A percentile compares a stretch with the other conserved stretches of the same genome.
Evolutionary conservation across 2,329 filamentous ascomycete species (phyloP).

Genomic region (Zasmidium cellare): DNA sequence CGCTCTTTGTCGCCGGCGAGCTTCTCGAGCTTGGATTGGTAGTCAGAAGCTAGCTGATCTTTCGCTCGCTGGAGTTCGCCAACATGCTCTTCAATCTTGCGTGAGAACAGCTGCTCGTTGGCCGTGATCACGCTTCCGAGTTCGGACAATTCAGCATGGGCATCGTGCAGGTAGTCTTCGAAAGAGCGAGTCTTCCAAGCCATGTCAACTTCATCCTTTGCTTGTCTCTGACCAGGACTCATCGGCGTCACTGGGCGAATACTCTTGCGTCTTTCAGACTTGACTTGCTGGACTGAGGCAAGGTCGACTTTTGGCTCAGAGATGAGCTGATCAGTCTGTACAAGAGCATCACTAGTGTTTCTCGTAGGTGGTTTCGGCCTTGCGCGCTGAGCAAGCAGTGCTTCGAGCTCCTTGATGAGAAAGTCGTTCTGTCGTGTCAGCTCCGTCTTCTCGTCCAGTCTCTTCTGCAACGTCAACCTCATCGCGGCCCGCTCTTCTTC

Average conservation of each 20-base stretch:
- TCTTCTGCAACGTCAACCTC: conserved; percentile 22
- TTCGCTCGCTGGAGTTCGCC: conserved; percentile 37
- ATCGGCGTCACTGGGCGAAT: conserved; percentile 14
- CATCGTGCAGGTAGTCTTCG: conserved; percentile 37
- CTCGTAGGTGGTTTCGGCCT: conserved; percentile 6
- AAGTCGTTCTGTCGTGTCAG: conserved; percentile 30
- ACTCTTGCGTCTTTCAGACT: conserved; percentile 13
- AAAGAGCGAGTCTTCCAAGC: conserved; percentile 30
- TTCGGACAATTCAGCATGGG: conserved; percentile 35
- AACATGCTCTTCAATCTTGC: conserved; percentile 39
- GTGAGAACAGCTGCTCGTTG: conserved; percentile 36
- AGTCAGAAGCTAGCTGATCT: conserved; percentile 35
- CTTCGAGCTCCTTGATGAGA: conserved; percentile 30
- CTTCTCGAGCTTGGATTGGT: conserved; percentile 34
- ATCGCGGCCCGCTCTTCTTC: conserved; percentile 27
- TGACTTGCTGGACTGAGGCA: conserved; percentile 12
- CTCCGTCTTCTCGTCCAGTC: conserved; percentile 29
- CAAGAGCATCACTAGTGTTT: conserved; percentile 18
- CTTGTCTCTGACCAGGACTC: conserved; percentile 19
- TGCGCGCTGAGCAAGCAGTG: conserved; percentile 23
- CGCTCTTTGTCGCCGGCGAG: conserved; percentile 31
- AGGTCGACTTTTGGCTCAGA: conserved; percentile 19
- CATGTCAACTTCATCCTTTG: conserved; percentile 19
- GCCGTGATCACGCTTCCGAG: conserved; percentile 36
- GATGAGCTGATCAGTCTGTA: conserved; percentile 24